A percentile compares a stretch with the other conserved stretches of the same genome.
phyloP scores from a whole-genome alignment of 108 stramenopile genomes.

The Seminavis robusta region DNA sequence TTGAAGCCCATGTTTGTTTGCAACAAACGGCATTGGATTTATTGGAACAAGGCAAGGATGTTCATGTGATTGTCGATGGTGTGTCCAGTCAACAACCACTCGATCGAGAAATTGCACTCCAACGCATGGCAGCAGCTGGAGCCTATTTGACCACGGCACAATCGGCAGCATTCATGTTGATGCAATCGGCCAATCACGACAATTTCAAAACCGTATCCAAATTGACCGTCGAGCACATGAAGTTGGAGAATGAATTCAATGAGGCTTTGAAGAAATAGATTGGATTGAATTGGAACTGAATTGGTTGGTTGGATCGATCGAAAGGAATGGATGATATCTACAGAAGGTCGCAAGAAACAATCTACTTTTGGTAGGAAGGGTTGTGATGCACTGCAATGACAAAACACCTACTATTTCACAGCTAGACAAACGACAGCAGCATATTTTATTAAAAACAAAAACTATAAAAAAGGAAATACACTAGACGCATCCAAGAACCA shows the following conservation, averaged over 20 bases:
- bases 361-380: no score
- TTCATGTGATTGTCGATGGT: constrained; percentile 88
- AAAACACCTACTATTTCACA: no score
- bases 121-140: constrained; percentile 72
- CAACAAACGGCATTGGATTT: constrained; percentile 91
- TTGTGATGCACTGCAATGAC: no score
- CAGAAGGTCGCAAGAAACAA: no score
- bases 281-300: no score
- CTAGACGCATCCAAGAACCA: no score
- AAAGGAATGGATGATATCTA: no score
- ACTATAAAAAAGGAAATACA: no score
- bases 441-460: no score
- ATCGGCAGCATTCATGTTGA: constrained; percentile 83
- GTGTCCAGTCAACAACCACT: constrained; percentile 73
- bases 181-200: constrained; percentile 75
- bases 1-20: constrained; percentile 97
- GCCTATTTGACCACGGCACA: constrained; percentile 84
- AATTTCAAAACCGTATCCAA: constrained; percentile 85
- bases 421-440: no score
- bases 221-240: constrained; percentile 82
- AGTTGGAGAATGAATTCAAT: constrained; percentile 78
- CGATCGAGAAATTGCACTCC: constrained; percentile 81
- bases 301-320: no score
- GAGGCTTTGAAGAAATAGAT: constrained; percentile 7
- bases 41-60: constrained; percentile 74